phyloP scores from a whole-genome alignment of 192 early-diverging fungal species.

The Radiomyces spectabilis region DNA sequence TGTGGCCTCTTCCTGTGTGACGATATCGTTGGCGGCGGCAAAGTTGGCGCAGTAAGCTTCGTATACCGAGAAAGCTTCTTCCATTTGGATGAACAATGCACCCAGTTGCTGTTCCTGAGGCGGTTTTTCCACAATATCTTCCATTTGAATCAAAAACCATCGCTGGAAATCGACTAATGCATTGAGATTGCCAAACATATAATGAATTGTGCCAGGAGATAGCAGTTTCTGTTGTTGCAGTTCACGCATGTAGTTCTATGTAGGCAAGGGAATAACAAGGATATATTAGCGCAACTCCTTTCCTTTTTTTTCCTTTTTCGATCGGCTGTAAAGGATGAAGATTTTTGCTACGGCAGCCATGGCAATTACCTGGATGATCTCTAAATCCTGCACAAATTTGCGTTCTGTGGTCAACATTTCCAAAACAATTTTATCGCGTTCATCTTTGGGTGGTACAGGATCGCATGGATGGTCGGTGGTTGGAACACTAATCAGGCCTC shows the following conservation, averaged over 20 bases:
- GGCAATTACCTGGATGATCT: constrained; percentile 67
- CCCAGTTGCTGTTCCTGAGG: constrained; percentile 86
- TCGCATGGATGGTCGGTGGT: constrained; percentile 35
- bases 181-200: constrained; percentile 90
- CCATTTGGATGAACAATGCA: constrained; percentile 73
- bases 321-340: no score
- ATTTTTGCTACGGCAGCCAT: no score
- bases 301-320: not conserved
- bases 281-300: not conserved
- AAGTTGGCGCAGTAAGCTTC: constrained; percentile 93
- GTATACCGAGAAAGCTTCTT: constrained; percentile 78
- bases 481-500: constrained; percentile 36
- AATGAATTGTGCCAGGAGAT: constrained; percentile 67
- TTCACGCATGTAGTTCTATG: constrained; percentile 64
- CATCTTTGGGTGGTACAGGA: constrained; percentile 68
- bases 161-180: constrained; percentile 95
- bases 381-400: constrained; percentile 83
- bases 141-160: constrained; percentile 85
- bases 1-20: constrained; percentile 53
- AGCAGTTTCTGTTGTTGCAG: constrained; percentile 65
- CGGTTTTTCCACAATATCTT: constrained; percentile 63
- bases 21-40: constrained; percentile 63
- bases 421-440: constrained; percentile 76
- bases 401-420: constrained; percentile 94
- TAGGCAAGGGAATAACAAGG: not conserved